A percentile compares a stretch with the other conserved stretches of the same genome.
These are phyloP conservation scores for Talaromyces sp. DNA, from an alignment of 2,329 filamentous ascomycete genomes.

Conservation along the genomic window DNA sequence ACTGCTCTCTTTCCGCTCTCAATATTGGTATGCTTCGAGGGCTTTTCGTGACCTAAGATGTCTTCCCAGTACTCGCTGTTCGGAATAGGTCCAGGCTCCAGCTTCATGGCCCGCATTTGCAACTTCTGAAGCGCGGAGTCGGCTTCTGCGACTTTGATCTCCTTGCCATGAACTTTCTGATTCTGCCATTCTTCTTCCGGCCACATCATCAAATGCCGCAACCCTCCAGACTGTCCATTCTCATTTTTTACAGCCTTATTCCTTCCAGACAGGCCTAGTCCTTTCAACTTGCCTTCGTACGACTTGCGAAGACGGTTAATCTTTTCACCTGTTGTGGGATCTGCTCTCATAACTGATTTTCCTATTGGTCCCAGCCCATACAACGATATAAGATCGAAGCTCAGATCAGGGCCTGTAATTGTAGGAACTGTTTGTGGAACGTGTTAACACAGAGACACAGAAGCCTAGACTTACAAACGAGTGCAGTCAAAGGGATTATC, in stretches of 20 bases:
- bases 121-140: constrained; percentile 39
- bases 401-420: constrained; percentile 51
- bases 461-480: constrained; percentile 22
- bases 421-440: constrained; percentile 39
- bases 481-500: constrained; percentile 30
- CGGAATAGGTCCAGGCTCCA: constrained; percentile 43
- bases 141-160: constrained; percentile 41
- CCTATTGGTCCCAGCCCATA: constrained; percentile 55
- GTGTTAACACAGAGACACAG: constrained; percentile 41
- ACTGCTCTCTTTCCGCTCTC: constrained; percentile 29
- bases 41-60: constrained; percentile 45
- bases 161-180: constrained; percentile 44
- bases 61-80: constrained; percentile 48
- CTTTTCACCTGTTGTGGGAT: constrained; percentile 61
- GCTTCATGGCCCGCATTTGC: constrained; percentile 42
- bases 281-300: constrained; percentile 49
- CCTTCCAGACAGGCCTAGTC: constrained; percentile 42
- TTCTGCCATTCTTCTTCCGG: constrained; percentile 49
- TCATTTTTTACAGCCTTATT: constrained; percentile 46
- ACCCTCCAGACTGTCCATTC: constrained; percentile 32
- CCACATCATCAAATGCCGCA: constrained; percentile 42
- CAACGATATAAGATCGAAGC: constrained; percentile 55
- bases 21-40: constrained; percentile 30
- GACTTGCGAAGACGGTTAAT: constrained; percentile 57
- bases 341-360: constrained; percentile 53